These are phyloP conservation scores for Ceratobasidium sp. DNA, from an alignment of 1,284 basidiomycete genomes.

Conservation along the genomic window DNA sequence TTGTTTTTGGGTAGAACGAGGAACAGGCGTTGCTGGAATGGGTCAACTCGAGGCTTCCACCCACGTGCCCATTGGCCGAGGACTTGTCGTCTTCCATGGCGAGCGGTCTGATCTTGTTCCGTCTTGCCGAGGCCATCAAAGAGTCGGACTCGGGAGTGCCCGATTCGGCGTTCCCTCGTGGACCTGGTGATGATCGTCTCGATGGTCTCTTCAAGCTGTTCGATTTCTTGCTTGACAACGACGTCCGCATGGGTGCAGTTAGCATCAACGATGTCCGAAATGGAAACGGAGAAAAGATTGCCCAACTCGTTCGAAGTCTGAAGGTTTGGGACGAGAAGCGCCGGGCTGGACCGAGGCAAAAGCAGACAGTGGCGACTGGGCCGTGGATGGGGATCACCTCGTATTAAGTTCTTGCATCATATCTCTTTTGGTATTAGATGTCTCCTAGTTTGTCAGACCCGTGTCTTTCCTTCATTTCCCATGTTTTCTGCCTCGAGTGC, in stretches of 20 bases:
- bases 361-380: conserved; percentile 50
- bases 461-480: background rate
- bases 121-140: conserved; percentile 78
- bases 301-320: conserved; percentile 77
- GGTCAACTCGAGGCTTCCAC: conserved; percentile 84
- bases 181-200: conserved; percentile 74
- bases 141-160: conserved; percentile 63
- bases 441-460: conserved; percentile 10
- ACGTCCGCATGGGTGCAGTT: conserved; percentile 84
- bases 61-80: conserved; percentile 64
- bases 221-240: conserved; percentile 87
- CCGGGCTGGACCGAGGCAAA: conserved; percentile 59
- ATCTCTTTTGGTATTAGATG: conserved; percentile 45
- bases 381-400: conserved; percentile 43
- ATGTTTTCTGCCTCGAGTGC: too few species aligned
- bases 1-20: conserved; percentile 2
- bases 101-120: conserved; percentile 73
- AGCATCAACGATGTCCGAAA: conserved; percentile 89
- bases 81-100: conserved; percentile 55
- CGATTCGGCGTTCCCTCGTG: conserved; percentile 78
- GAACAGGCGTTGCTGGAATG: conserved; percentile 75
- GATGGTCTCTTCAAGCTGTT: conserved; percentile 88
- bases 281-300: conserved; percentile 78
- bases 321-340: conserved; percentile 77
- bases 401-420: background rate